Evolutionary conservation across 2,329 filamentous ascomycete species (phyloP).

Genomic region (Cordyceps cateniannulata): DNA sequence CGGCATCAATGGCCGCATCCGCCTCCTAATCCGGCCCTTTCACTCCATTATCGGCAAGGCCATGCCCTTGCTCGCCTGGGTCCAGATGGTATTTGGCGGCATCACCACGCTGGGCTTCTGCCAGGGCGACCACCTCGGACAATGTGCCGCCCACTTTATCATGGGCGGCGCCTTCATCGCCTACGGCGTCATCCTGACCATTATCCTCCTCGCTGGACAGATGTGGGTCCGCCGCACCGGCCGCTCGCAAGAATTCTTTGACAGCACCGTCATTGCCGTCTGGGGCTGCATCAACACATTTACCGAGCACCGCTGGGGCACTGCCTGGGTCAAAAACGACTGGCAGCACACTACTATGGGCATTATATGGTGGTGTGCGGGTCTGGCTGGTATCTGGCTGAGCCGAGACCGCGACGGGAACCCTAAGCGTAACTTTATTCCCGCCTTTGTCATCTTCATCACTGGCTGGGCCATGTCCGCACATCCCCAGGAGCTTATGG

Average conservation of each 20-base stretch:
- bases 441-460: constrained; percentile 81
- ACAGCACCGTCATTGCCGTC: constrained; percentile 80
- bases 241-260: constrained; percentile 93
- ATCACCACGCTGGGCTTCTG: constrained; percentile 92
- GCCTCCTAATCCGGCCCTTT: constrained; percentile 61
- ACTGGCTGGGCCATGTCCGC: constrained; percentile 95
- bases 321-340: constrained; percentile 84
- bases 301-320: constrained; percentile 93
- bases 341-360: constrained; percentile 99
- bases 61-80: constrained; percentile 82
- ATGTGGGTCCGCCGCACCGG: constrained; percentile 76
- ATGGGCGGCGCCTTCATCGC: constrained; percentile 97
- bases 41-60: constrained; percentile 82
- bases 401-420: constrained; percentile 75
- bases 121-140: constrained; percentile 80
- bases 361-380: constrained; percentile 97
- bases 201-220: constrained; percentile 83
- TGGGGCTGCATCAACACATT: constrained; percentile 99
- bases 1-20: constrained; percentile 73
- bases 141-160: constrained; percentile 95
- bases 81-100: constrained; percentile 92
- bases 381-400: constrained; percentile 86
- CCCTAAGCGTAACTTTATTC: constrained; percentile 88
- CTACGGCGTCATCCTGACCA: constrained; percentile 82
- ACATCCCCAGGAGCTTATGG: constrained; percentile 75